These are phyloP conservation scores for Cyclotella distinguenda DNA, from an alignment of 108 stramenopile genomes.

Conservation along the genomic window DNA sequence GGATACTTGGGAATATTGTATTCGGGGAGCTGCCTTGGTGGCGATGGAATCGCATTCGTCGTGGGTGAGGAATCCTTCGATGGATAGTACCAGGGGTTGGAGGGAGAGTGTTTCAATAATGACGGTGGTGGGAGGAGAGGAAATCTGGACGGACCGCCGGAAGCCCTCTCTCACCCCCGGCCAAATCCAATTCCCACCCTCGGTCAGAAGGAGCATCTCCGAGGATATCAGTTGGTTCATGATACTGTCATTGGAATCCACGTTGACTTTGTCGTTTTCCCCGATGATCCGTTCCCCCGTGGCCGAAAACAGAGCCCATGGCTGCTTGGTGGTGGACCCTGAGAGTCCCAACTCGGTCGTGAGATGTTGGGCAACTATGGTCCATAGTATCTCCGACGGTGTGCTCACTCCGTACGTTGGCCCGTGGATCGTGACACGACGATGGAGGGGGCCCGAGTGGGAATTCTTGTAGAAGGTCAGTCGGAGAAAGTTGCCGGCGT, in stretches of 20 bases:
- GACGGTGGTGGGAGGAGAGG: constrained; percentile 20
- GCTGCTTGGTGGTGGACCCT: constrained; percentile 40
- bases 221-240: constrained; percentile 28
- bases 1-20: constrained; percentile 71
- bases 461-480: constrained; percentile 38
- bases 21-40: constrained; percentile 53
- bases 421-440: constrained; percentile 15
- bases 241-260: constrained; percentile 7
- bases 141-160: constrained; percentile 38
- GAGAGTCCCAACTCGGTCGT: constrained; percentile 35
- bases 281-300: constrained; percentile 45
- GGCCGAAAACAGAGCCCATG: constrained; percentile 62
- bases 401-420: neutral
- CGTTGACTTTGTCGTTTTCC: constrained; percentile 20
- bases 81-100: constrained; percentile 62
- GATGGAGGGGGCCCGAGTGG: constrained; percentile 6
- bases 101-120: constrained; percentile 58
- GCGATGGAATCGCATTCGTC: constrained; percentile 82
- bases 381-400: constrained; percentile 25
- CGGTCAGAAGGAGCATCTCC: constrained; percentile 54
- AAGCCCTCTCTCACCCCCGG: constrained; percentile 72
- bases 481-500: constrained; percentile 25
- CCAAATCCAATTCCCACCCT: constrained; percentile 75
- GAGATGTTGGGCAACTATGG: constrained; percentile 8
- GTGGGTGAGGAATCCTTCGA: constrained; percentile 65